These are phyloP conservation scores for Capronia coronata DNA, from an alignment of 2,329 filamentous ascomycete species.

Conservation along the genomic window DNA sequence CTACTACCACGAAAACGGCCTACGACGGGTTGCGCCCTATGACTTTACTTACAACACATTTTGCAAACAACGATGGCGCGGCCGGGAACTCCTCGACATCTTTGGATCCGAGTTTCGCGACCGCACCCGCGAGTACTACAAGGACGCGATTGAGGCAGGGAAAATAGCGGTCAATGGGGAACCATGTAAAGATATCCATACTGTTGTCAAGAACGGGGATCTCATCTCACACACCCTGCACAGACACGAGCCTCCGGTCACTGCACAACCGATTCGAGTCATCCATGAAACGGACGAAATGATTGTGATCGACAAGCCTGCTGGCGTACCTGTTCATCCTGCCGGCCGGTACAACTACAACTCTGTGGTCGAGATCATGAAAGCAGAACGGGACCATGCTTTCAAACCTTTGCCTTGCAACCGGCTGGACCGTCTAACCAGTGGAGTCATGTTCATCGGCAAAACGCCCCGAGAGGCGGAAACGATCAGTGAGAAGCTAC, in stretches of 20 bases:
- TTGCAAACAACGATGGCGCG: conserved; percentile 91
- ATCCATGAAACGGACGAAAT: conserved; percentile 89
- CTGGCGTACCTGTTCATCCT: conserved; percentile 89
- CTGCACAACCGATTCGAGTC: conserved; percentile 68
- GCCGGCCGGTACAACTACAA: conserved; percentile 96
- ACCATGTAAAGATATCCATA: conserved; percentile 39
- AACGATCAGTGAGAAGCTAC: conserved; percentile 67
- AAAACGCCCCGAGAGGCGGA: conserved; percentile 79
- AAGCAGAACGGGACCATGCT: conserved; percentile 58
- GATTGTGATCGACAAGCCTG: conserved; percentile 94
- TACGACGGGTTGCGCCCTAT: conserved; percentile 80
- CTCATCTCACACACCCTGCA: conserved; percentile 89
- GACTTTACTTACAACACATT: conserved; percentile 91
- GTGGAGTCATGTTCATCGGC: conserved; percentile 95
- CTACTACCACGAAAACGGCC: conserved; percentile 75
- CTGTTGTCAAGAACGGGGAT: conserved; percentile 61
- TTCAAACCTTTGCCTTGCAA: conserved; percentile 72
- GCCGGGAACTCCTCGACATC: conserved; percentile 72
- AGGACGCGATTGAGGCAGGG: conserved; percentile 71
- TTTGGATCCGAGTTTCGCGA: conserved; percentile 91
- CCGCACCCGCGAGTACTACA: conserved; percentile 74
- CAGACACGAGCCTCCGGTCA: conserved; percentile 90
- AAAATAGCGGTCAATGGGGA: conserved; percentile 75
- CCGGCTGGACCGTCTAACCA: conserved; percentile 85
- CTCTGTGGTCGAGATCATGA: conserved; percentile 87